Base-by-base conservation (phyloP, 2,329 filamentous ascomycete genomes). In the Penicillium sp. region DNA sequence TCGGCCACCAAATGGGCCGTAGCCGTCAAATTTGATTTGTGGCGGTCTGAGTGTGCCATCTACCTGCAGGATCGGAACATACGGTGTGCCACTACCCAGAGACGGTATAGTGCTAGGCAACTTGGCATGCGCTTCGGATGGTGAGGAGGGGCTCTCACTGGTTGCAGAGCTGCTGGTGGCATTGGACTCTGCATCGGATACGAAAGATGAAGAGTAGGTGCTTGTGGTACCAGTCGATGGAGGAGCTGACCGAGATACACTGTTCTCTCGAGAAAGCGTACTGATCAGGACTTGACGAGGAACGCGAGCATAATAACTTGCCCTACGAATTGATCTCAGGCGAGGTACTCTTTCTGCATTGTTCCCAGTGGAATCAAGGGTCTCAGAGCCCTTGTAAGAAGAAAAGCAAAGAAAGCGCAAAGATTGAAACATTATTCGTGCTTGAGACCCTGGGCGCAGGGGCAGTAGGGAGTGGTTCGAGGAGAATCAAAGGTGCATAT, bases 1-100 rank as follows among this genome's bases (percentile, higher is more conserved):
- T 54, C 61, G 63, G 55, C 68, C 68, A 41, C 68, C 68, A 33
- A 63, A 70, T 14, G 56, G 41, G 31, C 67, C 68, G 52, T 68
- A 69, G 27, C 62, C 64, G 52, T 59, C 52, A 16, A 61, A 67
- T 55, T 57, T 61, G 26, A 67, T 55, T 33, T 52, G 62, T 45
- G 64, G 64, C 44, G 64, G 60, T 43, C 37, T 61, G 22, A 66
- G 55, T 26, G 49, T 59, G 16, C 63, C 62, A 59, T 67, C 59
- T 54, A 31, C 16, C 53, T 66, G 64, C 63, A 67, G 53, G 37
- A 64, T 64, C n/a, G 59, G 51, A 27, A 57, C 35, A 58, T 65
- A 59, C 57, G 60, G 57, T 64, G 56, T 58, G 59, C 50, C 46
- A n/a, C 47, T 37, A 13, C 53, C 48, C 48, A 47, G 48, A 48